Evolutionary conservation across 2,329 filamentous ascomycete species (phyloP), one percentile per base, ranked within the genome.

Genomic region (Venturiaceae sp.): DNA sequence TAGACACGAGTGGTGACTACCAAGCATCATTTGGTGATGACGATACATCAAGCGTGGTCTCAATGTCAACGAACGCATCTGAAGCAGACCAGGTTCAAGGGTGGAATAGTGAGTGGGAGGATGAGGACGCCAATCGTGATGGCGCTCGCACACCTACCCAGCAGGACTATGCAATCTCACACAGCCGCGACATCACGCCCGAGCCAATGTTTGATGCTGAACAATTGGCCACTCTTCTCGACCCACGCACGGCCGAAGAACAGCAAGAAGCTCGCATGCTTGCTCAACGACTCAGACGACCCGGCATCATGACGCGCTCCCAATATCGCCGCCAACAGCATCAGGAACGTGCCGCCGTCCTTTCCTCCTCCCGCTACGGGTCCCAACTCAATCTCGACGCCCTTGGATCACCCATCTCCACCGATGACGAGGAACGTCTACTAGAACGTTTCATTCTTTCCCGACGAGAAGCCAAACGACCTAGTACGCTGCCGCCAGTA

Each of bases 1-100:
- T 85, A 33, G 92, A 97, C 68, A 78, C 79, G 5, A 96, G 89
- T 66, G 88, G 88, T 30, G 87, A 92, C 62, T 97, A 92, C 69
- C 71, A 77, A 33, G 85, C 85, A 0, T 70, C 76, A 11, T 68
- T 75, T 4, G 78, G 83, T 3, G 79, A 86, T 47, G 84, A 86
- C 67, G 90, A 95, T 67, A 82, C 81, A 8, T 95, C 90, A 0
- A 96, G 92, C 66, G 78, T 95, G 36, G 74, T 94, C n/a, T 90
- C 90, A 0, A 78, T 79, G 66, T 77, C 79, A 2, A 81, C 78
- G 3, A 67, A 67, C 47, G 64, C 64, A 2, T 80, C 77, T 7
- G 75, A 72, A 1, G 74, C 75, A 34, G 71, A 71, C 9, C 63
- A 36, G n/a, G 66, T 68, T 13, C 67, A 68, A 23, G 70, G 68